These are phyloP conservation scores for Yamadazyma diospyri DNA, from an alignment of 1,139 yeast species.

Conservation along the genomic window DNA sequence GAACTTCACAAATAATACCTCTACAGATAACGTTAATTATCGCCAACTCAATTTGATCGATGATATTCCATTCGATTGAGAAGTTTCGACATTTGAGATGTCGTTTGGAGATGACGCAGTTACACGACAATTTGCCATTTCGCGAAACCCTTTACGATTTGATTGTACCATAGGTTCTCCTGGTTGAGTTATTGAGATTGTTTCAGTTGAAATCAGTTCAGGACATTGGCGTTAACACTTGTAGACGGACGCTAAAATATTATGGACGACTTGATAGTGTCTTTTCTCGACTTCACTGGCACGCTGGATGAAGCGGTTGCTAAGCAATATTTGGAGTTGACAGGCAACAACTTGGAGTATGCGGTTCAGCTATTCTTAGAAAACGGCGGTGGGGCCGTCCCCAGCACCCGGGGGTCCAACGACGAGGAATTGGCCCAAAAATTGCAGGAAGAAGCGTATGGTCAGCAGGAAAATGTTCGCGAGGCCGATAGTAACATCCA, in stretches of 20 bases:
- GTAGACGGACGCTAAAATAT: too few relatives aligned
- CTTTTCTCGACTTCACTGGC: slow-evolving; percentile 84
- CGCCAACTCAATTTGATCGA: too few relatives aligned
- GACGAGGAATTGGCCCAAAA: slow-evolving; percentile 57
- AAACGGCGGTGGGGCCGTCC: slow-evolving; percentile 18
- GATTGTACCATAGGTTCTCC: too few relatives aligned
- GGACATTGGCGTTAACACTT: too few relatives aligned
- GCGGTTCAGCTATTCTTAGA: slow-evolving; percentile 88
- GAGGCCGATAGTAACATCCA: slow-evolving; percentile 77
- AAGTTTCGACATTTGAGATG: slow-evolving; percentile 1
- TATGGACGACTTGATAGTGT: slow-evolving; percentile 32
- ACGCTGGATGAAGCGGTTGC: slow-evolving; percentile 69
- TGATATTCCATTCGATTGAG: background rate
- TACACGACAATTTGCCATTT: slow-evolving; percentile 3
- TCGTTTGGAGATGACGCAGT: slow-evolving; percentile 1
- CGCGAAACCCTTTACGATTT: slow-evolving; percentile 1
- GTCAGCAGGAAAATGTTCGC: slow-evolving; percentile 31
- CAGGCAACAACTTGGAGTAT: slow-evolving; percentile 74
- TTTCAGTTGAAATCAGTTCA: too few relatives aligned
- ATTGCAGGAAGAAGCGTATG: slow-evolving; percentile 64
- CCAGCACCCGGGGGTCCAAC: slow-evolving; percentile 12
- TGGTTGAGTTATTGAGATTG: too few relatives aligned
- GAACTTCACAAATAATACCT: too few relatives aligned
- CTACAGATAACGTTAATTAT: too few relatives aligned
- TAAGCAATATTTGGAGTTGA: slow-evolving; percentile 71